A percentile compares a stretch with the other conserved stretches of the same genome.
Conservation (phyloP, 371 early-diverging fungal species). For the Mortierella sp. region DNA sequence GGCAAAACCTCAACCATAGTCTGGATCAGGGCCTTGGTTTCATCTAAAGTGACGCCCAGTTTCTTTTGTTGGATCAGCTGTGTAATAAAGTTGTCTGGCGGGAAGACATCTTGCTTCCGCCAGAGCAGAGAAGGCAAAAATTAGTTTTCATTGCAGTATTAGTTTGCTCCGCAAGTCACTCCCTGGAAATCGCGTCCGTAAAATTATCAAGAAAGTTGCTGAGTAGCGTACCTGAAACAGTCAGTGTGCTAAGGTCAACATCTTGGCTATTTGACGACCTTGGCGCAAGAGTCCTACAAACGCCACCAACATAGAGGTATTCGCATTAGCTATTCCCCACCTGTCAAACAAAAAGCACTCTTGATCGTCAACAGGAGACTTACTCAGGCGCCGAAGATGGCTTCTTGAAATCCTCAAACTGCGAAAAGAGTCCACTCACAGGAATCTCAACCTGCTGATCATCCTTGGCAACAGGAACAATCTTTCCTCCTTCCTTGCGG, state of each 20-base stretch:
- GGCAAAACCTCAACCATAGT: slow-evolving; percentile 28
- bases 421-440: slow-evolving; percentile 41
- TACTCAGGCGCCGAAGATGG: slow-evolving; percentile 29
- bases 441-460: slow-evolving; percentile 21
- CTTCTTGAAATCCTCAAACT: slow-evolving; percentile 28
- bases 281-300: not conserved
- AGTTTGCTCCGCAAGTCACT: not conserved
- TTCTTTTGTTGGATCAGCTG: slow-evolving; percentile 29
- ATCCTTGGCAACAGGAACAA: slow-evolving; percentile 30
- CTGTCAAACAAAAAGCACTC: too few species aligned
- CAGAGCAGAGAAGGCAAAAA: too few species aligned
- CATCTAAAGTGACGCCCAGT: slow-evolving; percentile 16
- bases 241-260: slow-evolving; percentile 20
- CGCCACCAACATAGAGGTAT: not conserved
- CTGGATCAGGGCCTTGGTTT: slow-evolving; percentile 26
- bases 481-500: slow-evolving; percentile 44
- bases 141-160: not conserved
- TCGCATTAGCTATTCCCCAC: not conserved
- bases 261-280: not conserved
- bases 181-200: too few species aligned
- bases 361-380: not conserved
- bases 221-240: slow-evolving; percentile 22
- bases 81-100: slow-evolving; percentile 34
- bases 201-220: not conserved
- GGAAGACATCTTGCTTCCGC: slow-evolving; percentile 41